Percentiles rank a stretch among this genome's conserved stretches.
Evolutionary conservation across 2,329 filamentous ascomycete species (phyloP).

Genomic region (Pseudohalonectria lignicola): DNA sequence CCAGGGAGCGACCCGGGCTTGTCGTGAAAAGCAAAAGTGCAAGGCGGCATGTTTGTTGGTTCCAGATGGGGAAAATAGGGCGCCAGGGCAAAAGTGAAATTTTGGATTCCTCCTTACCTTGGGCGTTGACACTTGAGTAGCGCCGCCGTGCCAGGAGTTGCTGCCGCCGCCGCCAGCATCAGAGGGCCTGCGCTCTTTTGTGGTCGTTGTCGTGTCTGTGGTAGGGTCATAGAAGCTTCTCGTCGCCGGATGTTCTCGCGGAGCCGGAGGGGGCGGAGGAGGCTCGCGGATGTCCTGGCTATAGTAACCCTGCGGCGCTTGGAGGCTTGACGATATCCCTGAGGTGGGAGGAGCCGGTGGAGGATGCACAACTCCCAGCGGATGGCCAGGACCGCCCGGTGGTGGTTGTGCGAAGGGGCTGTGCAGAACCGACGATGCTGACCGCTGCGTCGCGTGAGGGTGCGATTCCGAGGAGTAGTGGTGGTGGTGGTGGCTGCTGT

Average conservation of each 20-base stretch:
- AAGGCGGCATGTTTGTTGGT: too few relatives aligned
- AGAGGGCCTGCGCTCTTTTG: slow-evolving; percentile 32
- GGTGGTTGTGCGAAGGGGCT: neutral
- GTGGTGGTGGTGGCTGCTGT: slow-evolving; percentile 7
- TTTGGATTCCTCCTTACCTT: too few relatives aligned
- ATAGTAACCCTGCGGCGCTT: slow-evolving; percentile 11
- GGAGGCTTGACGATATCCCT: slow-evolving; percentile 11
- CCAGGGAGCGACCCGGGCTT: too few relatives aligned
- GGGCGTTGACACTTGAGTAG: slow-evolving; percentile 28
- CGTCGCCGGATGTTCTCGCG: slow-evolving; percentile 8
- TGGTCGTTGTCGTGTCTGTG: slow-evolving; percentile 34
- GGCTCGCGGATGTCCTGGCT: slow-evolving; percentile 2
- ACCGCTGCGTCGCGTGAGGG: slow-evolving; percentile 8
- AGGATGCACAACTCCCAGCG: neutral
- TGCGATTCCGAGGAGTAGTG: slow-evolving; percentile 10
- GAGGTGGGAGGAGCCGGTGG: neutral
- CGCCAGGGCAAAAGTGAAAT: too few relatives aligned
- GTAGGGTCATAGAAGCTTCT: slow-evolving; percentile 44
- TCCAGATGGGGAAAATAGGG: too few relatives aligned
- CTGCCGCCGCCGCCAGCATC: slow-evolving; percentile 20
- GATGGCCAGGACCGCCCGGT: slow-evolving; percentile 2
- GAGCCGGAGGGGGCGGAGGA: slow-evolving; percentile 2
- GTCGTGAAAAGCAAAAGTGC: slow-evolving; percentile 5
- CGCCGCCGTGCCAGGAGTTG: slow-evolving; percentile 31
- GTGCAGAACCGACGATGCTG: slow-evolving; percentile 5